Evolutionary conservation across 2,329 filamentous ascomycete species (phyloP).

Genomic region (Pseudocercospora pini-densiflorae): DNA sequence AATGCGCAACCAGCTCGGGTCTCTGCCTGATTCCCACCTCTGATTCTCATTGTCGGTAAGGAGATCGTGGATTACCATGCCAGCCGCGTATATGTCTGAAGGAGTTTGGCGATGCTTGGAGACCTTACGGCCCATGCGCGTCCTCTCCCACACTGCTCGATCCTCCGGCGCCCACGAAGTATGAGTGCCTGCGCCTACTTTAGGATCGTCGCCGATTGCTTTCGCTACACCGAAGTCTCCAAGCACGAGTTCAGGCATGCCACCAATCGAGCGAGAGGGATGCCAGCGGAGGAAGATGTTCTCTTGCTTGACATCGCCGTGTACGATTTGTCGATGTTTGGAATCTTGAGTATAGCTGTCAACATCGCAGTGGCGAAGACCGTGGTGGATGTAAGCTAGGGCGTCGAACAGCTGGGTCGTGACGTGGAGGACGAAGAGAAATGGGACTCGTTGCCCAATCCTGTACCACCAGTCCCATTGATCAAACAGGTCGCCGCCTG

Average conservation of each 20-base stretch:
- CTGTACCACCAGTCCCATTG: conserved; percentile 7
- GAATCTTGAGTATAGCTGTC: conserved; percentile 20
- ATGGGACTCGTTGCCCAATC: not conserved
- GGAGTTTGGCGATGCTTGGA: not conserved
- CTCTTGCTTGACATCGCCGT: conserved; percentile 30
- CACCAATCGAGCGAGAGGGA: not conserved
- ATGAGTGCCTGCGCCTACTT: not conserved
- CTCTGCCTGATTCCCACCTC: not conserved
- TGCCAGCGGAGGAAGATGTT: conserved; percentile 29
- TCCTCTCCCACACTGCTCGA: not conserved
- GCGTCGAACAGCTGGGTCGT: conserved; percentile 21
- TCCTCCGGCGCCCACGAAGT: not conserved
- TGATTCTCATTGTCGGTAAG: not conserved
- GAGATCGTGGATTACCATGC: not conserved
- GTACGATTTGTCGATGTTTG: conserved; percentile 18
- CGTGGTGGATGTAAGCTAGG: conserved; percentile 29
- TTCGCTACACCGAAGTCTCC: not conserved
- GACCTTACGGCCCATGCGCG: not conserved
- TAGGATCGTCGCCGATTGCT: not conserved
- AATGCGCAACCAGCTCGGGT: not conserved
- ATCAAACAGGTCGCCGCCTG: conserved; percentile 22
- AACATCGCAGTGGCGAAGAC: conserved; percentile 17
- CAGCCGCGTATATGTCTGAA: not conserved
- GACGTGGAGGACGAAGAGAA: conserved; percentile 24
- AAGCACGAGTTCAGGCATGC: not conserved